Evolutionary conservation across 2,329 filamentous ascomycete species (phyloP).

Genomic region (Talaromyces sp.): DNA sequence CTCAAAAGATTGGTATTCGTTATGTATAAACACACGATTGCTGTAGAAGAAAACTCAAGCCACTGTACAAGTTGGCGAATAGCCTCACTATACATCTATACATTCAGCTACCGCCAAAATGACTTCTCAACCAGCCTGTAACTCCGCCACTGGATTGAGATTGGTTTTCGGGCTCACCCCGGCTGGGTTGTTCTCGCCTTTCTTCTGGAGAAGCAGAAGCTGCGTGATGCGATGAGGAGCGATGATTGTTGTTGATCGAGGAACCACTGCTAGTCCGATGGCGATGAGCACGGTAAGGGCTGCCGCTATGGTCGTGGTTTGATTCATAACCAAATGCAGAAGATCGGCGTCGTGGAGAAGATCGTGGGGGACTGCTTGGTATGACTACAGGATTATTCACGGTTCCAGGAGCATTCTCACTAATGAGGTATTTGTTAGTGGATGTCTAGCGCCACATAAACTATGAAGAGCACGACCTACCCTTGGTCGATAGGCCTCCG

Average conservation of each 20-base stretch:
- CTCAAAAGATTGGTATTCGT: not conserved
- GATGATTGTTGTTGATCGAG: not conserved
- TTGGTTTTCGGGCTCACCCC: not conserved
- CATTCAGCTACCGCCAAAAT: slow-evolving; percentile 21
- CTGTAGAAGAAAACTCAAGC: not conserved
- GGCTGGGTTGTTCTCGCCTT: not conserved
- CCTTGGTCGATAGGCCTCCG: slow-evolving; percentile 34
- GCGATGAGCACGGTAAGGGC: not conserved
- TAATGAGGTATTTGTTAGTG: not conserved
- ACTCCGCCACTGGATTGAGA: slow-evolving; percentile 6
- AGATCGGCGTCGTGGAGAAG: slow-evolving; percentile 1
- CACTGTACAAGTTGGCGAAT: not conserved
- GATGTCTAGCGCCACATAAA: slow-evolving; percentile 20
- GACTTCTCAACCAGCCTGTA: slow-evolving; percentile 24
- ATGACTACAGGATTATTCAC: slow-evolving; percentile 14
- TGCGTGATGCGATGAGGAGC: not conserved
- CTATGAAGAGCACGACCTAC: slow-evolving; percentile 10
- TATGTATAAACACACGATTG: not conserved
- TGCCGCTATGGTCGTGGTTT: not conserved
- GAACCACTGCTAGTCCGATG: slow-evolving; percentile 4
- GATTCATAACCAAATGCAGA: not conserved
- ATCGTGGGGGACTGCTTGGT: slow-evolving; percentile 13
- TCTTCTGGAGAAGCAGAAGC: slow-evolving; percentile 5
- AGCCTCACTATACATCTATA: not conserved
- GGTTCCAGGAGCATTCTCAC: slow-evolving; percentile 12